Evolutionary conservation across 2,329 filamentous ascomycete genomes (phyloP), one percentile per base, ranked within the genome.

Genomic region (Cladorrhinum sp.): DNA sequence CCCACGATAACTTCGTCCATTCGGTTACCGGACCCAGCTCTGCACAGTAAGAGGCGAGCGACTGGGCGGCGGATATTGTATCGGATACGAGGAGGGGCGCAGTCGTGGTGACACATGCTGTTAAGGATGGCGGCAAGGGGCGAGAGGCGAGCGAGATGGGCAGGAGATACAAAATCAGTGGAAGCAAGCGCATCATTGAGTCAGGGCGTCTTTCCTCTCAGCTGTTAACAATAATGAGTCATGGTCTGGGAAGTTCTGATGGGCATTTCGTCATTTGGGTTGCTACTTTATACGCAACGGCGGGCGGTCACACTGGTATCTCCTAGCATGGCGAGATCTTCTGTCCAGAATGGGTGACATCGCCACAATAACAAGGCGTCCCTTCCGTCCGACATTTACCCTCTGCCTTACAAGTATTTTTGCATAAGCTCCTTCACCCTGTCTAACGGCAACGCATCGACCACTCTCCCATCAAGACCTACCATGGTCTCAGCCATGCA

Each of bases 401-500:
- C 9, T 28, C 12, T 36, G 33, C 14, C 26, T 62, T 33, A 66
- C 24, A 58, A 52, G 57, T 78, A 76, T 64, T 74, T 76, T 5
- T 73, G 73, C 66, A 85, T 74, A 39, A 84, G 76, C 2, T 76
- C 73, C 66, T 74, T 80, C 0, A 83, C 72, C 57, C 69, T 73
- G 1, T 77, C 74, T 33, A 84, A 69, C 28, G 81, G 79, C 48
- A 85, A 69, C 0, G 78, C 82, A 53, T 83, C 79, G 1, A 85
- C 73, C 24, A 69, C 80, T 7, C 75, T 71, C 1, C 79, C 82
- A 55, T 78, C 75, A 61, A 80, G 77, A 0, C 85, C 85, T 1
- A 76, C 79, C 76, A 86, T 82, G 0, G 80, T 83, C 66, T 85
- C 80, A 1, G 85, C 84, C 75, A 82, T 86, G 63, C 80, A 86